These are phyloP conservation scores for Neohortaea acidophila DNA, from an alignment of 495 filamentous ascomycete genomes.

Conservation along the genomic window DNA sequence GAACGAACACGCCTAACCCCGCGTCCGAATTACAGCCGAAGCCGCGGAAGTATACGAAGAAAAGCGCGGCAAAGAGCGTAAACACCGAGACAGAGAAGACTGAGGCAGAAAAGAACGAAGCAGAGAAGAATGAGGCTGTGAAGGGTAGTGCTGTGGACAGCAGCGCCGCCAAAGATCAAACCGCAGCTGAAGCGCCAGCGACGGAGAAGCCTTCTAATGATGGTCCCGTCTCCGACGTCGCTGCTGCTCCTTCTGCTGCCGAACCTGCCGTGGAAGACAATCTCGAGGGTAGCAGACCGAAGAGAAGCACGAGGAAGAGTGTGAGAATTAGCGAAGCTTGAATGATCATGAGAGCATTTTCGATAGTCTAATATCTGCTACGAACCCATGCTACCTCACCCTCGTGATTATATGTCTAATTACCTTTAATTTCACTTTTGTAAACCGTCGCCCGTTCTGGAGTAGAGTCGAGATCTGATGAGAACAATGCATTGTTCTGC, in stretches of 20 bases:
- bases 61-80: conserved; percentile 13
- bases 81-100: conserved; percentile 4
- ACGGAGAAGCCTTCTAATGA: not conserved
- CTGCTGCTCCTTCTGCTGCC: not conserved
- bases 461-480: no score
- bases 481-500: no score
- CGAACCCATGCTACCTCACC: no score
- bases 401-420: no score
- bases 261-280: conserved; percentile 2
- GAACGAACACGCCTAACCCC: not conserved
- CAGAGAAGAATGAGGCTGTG: conserved; percentile 2
- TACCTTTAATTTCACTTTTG: no score
- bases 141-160: not conserved
- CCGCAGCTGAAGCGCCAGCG: no score
- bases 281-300: conserved; percentile 12
- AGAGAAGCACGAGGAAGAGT: conserved; percentile 13
- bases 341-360: not conserved
- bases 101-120: conserved; percentile 1
- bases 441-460: no score
- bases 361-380: not conserved
- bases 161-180: no score
- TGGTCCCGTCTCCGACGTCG: not conserved
- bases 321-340: conserved; percentile 15
- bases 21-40: not conserved
- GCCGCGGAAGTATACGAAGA: conserved; percentile 4